Percentiles rank a stretch among this genome's conserved stretches.
Conservation (phyloP, 257 asterid species). For the Avicennia marina region DNA sequence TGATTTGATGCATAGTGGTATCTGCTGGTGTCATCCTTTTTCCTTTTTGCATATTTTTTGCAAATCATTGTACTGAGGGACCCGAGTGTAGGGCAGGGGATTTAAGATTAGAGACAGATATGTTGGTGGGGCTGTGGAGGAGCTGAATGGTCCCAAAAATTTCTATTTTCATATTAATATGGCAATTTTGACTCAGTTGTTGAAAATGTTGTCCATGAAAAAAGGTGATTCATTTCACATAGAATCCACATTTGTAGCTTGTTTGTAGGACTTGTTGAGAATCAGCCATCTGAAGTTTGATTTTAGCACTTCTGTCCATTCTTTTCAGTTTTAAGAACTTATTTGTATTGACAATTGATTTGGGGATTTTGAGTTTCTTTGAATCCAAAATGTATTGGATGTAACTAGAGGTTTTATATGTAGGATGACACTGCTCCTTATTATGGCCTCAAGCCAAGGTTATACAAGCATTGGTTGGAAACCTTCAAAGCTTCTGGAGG, state of each 20-base stretch:
- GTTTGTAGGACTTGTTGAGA: not conserved
- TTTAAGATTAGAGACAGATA: not conserved
- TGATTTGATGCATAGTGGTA: not conserved
- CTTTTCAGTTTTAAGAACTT: not conserved
- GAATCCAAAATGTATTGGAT: conserved; percentile 2
- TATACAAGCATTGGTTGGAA: conserved; percentile 78
- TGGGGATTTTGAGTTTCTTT: not conserved
- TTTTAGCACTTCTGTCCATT: not conserved
- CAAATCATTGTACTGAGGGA: not conserved
- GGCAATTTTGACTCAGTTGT: no score
- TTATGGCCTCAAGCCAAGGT: conserved; percentile 57
- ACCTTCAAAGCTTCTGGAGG: conserved; percentile 50
- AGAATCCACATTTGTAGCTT: conserved; percentile 2
- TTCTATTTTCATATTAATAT: no score
- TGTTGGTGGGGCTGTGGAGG: not conserved
- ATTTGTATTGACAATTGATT: not conserved
- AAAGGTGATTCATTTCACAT: not conserved
- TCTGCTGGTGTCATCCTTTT: not conserved
- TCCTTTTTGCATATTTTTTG: not conserved
- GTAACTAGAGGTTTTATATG: conserved; percentile 20
- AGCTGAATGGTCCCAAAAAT: not conserved
- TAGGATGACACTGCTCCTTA: conserved; percentile 46
- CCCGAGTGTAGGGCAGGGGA: not conserved
- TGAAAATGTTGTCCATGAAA: not conserved
- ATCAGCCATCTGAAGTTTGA: not conserved